Conservation (phyloP, 352 stramenopile genomes). For the Globisporangium nunn region DNA sequence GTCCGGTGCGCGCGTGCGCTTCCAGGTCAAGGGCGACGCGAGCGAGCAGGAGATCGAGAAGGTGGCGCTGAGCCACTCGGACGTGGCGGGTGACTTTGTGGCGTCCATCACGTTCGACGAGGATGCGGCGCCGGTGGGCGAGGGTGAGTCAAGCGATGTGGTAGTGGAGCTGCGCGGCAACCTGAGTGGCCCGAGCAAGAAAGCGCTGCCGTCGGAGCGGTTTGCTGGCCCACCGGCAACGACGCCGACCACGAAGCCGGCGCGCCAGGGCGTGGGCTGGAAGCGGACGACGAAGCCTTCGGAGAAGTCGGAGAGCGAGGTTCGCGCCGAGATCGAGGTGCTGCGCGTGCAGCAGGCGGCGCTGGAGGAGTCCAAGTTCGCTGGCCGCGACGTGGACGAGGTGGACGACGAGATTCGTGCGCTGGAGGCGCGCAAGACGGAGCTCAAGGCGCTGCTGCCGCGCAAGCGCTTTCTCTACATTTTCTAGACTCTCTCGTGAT, state of each 20-base stretch:
- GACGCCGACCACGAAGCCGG: constrained; percentile 24
- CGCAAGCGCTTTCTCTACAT: constrained; percentile 77
- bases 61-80: constrained; percentile 41
- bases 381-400: constrained; percentile 74
- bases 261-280: constrained; percentile 44
- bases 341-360: constrained; percentile 53
- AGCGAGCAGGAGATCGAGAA: constrained; percentile 62
- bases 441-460: constrained; percentile 59
- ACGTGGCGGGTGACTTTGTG: constrained; percentile 35
- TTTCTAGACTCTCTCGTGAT: constrained; percentile 34
- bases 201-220: not conserved
- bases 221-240: not conserved
- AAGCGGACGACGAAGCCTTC: constrained; percentile 23
- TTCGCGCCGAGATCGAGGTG: constrained; percentile 46
- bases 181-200: not conserved
- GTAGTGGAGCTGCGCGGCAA: not conserved
- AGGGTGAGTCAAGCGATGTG: not conserved
- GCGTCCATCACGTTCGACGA: constrained; percentile 59
- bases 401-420: constrained; percentile 63
- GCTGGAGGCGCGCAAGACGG: constrained; percentile 62
- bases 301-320: constrained; percentile 20
- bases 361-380: constrained; percentile 66
- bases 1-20: constrained; percentile 44
- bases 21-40: constrained; percentile 47
- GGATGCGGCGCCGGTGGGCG: constrained; percentile 18